Evolutionary conservation across 176 grass and related monocot genomes (phyloP).

Genomic region (Oryza australiensis): DNA sequence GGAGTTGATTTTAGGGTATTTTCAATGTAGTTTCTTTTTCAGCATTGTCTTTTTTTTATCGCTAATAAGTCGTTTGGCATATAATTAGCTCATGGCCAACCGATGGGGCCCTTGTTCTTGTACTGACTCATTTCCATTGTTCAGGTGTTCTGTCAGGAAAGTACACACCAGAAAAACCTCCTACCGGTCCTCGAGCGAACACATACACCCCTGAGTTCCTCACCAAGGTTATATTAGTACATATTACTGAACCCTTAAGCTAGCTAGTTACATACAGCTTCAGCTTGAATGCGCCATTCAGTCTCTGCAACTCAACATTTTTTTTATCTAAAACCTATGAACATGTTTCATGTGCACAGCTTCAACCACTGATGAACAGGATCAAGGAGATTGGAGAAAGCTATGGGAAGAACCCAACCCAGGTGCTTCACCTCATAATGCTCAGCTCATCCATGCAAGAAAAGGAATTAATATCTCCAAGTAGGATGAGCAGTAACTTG

Average conservation of each 20-base stretch:
- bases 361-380: slow-evolving; percentile 83
- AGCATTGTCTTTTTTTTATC: too few relatives aligned
- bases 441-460: background rate
- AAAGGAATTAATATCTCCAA: background rate
- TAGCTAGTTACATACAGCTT: background rate
- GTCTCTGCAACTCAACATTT: background rate
- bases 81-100: too few relatives aligned
- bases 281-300: background rate
- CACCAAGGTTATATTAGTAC: slow-evolving; percentile 39
- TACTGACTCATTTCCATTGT: background rate
- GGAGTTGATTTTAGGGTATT: too few relatives aligned
- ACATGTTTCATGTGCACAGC: slow-evolving; percentile 36
- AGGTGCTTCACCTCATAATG: slow-evolving; percentile 47
- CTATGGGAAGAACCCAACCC: slow-evolving; percentile 75
- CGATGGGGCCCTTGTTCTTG: background rate
- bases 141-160: slow-evolving; percentile 73
- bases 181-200: slow-evolving; percentile 58
- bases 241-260: background rate
- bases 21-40: too few relatives aligned
- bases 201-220: slow-evolving; percentile 74
- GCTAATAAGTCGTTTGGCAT: too few relatives aligned
- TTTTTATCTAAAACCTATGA: slow-evolving; percentile 6
- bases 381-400: slow-evolving; percentile 82
- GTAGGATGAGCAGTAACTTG: background rate
- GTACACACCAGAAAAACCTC: slow-evolving; percentile 69